Base-by-base conservation (phyloP, 2,329 filamentous ascomycete species). In the Colletotrichum lentis region DNA sequence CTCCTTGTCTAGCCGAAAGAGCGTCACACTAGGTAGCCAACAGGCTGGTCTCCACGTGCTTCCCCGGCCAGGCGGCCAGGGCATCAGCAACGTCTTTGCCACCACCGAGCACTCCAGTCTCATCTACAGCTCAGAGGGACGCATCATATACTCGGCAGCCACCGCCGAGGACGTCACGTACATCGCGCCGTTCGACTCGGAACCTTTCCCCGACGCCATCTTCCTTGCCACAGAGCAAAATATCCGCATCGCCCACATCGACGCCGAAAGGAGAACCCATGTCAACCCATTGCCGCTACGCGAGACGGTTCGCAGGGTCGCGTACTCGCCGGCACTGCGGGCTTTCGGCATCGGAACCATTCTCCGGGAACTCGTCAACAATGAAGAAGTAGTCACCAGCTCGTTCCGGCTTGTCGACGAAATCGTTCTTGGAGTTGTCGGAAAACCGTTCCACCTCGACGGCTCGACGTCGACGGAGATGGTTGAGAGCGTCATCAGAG, bases 101-200 rank as follows among this genome's bases (percentile, higher is more conserved):
- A 97, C 93, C 0, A 97, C 94, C 65, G 96, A 99, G 74, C 93
- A 97, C 75, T 92, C 96, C 0, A 97, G 93, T 71, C 80, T 99
- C 62, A 97, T 99, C 56, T 97, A 99, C 76, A 92, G 91, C 10
- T 89, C 90, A 0, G 94, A 97, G 75, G 93, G 92, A 0, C 87
- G 94, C 24, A 91, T 97, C 47, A 89, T 97, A 0, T 99, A 96
- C 80, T 97, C 94, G 5, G 94, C 96, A 1, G 93, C 97, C 1
- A 97, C 95, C 14, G 93, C 94, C 3, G 92, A 97, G 69, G 90
- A 94, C 70, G 92, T 93, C 1, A 90, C 90, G 1, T 90, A 88
- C 55, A 90, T 98, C 6, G 96, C 92, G 69, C 86, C 91, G 0
- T 96, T 99, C 75, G 87, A 97, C 76, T 85, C 91, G 0, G 88